Evolutionary conservation across 1,139 yeast species (phyloP), one percentile per base, ranked within the genome.

Genomic region (Candida sp.): DNA sequence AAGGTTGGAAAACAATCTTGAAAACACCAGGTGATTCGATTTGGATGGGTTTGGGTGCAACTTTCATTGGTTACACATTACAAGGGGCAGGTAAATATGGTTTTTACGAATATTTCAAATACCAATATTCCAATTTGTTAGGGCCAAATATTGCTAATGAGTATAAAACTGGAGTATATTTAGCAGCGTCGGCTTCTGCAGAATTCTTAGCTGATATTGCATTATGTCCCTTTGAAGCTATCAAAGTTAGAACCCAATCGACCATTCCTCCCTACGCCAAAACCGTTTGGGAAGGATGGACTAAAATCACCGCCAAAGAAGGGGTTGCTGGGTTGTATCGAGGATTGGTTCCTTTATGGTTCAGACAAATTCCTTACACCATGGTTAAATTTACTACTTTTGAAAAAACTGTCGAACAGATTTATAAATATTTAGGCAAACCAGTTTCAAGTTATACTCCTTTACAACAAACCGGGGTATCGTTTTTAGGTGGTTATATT

Each of bases 11-110:
- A 52, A 73, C 82, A 27, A 90, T 91, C 58, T 63, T 87, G 54
- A 79, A 77, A 55, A 75, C 83, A 25, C 84, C 81, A 61, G 97
- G 98, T 33, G 81, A 80, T 46, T 90, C 88, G 42, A 72, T 90
- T 46, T 85, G 81, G 66, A 84, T 95, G 19, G 97, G 97, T 56
- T 61, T 88, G 53, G 95, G 96, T 38, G 97, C 97, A 38, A 91
- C 97, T 4, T 80, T 87, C 52, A 76, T 90, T 49, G 97, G 97
- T 36, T 91, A 91, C 69, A 84, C 96, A 11, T 71, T 89, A 57
- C 98, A 91, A 70, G 97, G 98, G 57, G 96, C 96, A 46, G 96
- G 96, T 57, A 91, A 91, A 69, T 91, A 90, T 68, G 97, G 98
- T 38, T 84, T 89, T 66, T 91, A 91, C 68, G 97, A 91, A 68